A percentile compares a stretch with the other conserved stretches of the same genome.
These are phyloP conservation scores for Conidiobolus incongruus DNA, from an alignment of 371 early-diverging fungal genomes.

Conservation along the genomic window DNA sequence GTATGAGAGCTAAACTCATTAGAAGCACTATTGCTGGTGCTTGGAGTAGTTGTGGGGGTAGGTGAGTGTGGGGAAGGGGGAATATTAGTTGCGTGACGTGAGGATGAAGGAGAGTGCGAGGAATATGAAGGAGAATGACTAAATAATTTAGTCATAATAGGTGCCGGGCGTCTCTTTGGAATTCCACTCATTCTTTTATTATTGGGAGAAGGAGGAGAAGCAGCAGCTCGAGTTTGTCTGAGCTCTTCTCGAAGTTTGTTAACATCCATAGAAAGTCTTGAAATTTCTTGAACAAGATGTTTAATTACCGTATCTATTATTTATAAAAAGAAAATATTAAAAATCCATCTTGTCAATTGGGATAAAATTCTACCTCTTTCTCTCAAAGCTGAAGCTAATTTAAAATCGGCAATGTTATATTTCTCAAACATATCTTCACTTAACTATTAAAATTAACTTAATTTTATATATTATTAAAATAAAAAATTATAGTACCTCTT, in stretches of 20 bases:
- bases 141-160: constrained; percentile 2
- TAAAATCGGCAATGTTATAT: constrained; percentile 16
- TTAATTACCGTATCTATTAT: constrained; percentile 20
- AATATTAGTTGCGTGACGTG: too few relatives aligned
- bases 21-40: too few relatives aligned
- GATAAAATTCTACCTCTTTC: constrained; percentile 32
- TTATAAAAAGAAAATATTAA: too few relatives aligned
- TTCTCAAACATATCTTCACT: constrained; percentile 5
- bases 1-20: too few relatives aligned
- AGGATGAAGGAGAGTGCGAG: too few relatives aligned
- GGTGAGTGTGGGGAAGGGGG: constrained; percentile 8
- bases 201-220: too few relatives aligned
- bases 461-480: not conserved
- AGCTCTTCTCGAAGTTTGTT: constrained; percentile 24
- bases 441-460: not conserved
- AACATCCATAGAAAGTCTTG: constrained; percentile 21
- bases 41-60: not conserved
- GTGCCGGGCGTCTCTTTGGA: not conserved
- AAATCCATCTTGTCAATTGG: too few relatives aligned
- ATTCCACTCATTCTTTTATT: too few relatives aligned
- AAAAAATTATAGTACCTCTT: not conserved
- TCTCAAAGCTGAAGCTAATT: constrained; percentile 26
- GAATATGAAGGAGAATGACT: too few relatives aligned
- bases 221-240: too few relatives aligned
- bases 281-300: constrained; percentile 24